Evolutionary conservation across 345 rosid species (phyloP), one percentile per base, ranked within the genome.

Genomic region (Camelina laxa): DNA sequence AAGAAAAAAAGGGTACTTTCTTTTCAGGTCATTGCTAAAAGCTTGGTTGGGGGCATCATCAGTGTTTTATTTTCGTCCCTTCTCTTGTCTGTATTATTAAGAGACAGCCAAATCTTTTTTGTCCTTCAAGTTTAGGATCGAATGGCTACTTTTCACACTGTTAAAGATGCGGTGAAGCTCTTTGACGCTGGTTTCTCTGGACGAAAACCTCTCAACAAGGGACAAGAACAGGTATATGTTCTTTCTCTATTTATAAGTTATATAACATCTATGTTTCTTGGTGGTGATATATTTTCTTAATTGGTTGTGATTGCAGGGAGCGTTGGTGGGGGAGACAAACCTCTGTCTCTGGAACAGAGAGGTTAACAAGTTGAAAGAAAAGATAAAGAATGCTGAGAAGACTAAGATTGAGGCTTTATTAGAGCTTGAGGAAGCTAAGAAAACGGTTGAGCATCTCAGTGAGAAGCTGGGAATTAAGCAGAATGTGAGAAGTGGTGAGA

Each of bases 81-180:
- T 59, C 9, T 14, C 5, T 36, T 59, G 47, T 60, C 65, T 60
- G 48, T 19, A 60, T 60, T 36, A 19, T 38, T 38, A 22, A 50
- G 51, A 62, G 61, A n/a, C 11, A 30, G 15, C 6, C 48, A 47
- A 58, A 31, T 20, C 14, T 13, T 3, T 27, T 7, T 60, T 60
- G 49, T 6, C 10, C 27, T 53, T 39, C 12, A 72, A 13, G 62
- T 42, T 42, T 53, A 17, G 69, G 12, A 67, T 49, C 30, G 64
- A 49, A 92, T 93, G 97, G 92, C 81, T 57, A 87, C 85, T 19
- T 89, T 94, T 84, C 90, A 90, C 66, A 91, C 96, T 38, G 98
- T 94, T 65, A 90, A 86, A 83, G 96, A 94, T 87, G 97, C 98
- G 2, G 97, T 94, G 47, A 81, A 80, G 24, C 90, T 87, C 49